Conservation (phyloP, 1,284 basidiomycete genomes). For the Coniferiporia weirii region DNA sequence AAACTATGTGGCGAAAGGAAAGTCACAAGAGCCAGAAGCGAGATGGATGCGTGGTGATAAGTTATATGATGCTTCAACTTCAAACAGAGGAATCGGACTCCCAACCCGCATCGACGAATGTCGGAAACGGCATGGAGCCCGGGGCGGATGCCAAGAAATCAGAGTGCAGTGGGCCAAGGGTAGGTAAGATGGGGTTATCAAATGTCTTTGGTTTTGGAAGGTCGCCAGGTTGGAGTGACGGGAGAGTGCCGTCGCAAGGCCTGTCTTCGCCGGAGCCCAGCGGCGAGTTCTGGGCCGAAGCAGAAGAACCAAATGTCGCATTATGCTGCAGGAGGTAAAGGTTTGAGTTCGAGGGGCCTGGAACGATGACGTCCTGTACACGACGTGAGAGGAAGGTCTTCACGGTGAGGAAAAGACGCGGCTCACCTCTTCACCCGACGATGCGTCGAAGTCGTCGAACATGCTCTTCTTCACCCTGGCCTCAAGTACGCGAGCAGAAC, state of each 20-base stretch:
- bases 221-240: not conserved
- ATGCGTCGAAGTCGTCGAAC: conserved; percentile 15
- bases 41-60: conserved; percentile 8
- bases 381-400: not conserved
- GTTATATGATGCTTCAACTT: conserved; percentile 4
- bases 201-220: not conserved
- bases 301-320: conserved; percentile 3
- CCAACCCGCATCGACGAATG: conserved; percentile 13
- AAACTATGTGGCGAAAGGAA: not conserved
- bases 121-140: conserved; percentile 3
- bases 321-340: conserved; percentile 15
- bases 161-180: conserved; percentile 15
- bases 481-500: conserved; percentile 1
- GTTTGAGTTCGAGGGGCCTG: conserved; percentile 10
- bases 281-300: conserved; percentile 2
- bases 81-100: conserved; percentile 12
- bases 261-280: not conserved
- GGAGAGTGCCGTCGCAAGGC: not conserved
- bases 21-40: not conserved
- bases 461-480: conserved; percentile 6
- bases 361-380: not conserved
- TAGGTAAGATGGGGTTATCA: conserved; percentile 9
- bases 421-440: conserved; percentile 13
- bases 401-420: not conserved
- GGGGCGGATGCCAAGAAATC: conserved; percentile 11